A percentile compares a stretch with the other conserved stretches of the same genome.
These are phyloP conservation scores for Scedosporium aurantiacum DNA, from an alignment of 2,329 filamentous ascomycete genomes.

Conservation along the genomic window DNA sequence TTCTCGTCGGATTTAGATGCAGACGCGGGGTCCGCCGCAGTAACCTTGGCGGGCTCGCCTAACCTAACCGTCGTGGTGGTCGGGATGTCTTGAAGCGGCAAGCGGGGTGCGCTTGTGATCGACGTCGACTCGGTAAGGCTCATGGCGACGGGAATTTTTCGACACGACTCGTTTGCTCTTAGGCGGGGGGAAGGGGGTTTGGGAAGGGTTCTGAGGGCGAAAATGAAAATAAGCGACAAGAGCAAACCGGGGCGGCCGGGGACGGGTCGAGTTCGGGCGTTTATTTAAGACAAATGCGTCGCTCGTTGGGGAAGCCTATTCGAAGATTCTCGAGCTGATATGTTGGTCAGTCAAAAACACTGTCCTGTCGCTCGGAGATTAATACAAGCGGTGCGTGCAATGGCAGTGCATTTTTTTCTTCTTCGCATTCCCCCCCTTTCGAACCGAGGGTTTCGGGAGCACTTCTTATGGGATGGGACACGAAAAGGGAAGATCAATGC, in stretches of 20 bases:
- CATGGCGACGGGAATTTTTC: neutral
- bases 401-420: neutral
- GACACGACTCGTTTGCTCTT: too few species aligned
- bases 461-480: neutral
- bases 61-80: neutral
- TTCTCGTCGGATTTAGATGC: neutral
- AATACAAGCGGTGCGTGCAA: neutral
- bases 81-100: neutral
- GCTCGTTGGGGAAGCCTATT: neutral
- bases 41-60: neutral
- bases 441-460: neutral
- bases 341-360: neutral
- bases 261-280: neutral
- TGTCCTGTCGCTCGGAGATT: neutral
- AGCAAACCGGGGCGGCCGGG: neutral
- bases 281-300: neutral
- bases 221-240: neutral
- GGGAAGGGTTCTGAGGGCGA: neutral
- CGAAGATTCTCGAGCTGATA: neutral
- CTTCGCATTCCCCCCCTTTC: neutral
- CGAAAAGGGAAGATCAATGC: neutral
- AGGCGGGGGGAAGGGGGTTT: neutral
- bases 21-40: neutral
- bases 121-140: slow-evolving; percentile 11
- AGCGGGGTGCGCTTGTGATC: neutral